Conservation (phyloP, 1,284 basidiomycete genomes). For the Ceratobasidium sp. region DNA sequence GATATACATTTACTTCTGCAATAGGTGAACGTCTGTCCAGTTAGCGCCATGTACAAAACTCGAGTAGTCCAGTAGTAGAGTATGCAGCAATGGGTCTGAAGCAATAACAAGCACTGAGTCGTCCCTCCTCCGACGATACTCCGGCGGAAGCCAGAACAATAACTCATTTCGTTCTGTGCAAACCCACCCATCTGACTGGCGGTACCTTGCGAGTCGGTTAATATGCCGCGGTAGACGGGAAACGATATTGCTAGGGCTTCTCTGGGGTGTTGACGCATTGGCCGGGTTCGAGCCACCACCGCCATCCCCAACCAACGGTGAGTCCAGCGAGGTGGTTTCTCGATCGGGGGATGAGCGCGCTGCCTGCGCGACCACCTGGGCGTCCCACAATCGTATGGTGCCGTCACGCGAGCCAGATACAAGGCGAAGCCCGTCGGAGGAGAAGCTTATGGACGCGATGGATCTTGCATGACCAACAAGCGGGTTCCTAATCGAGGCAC, state of each 20-base stretch:
- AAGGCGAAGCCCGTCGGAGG: neutral
- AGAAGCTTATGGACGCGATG: neutral
- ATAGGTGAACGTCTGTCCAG: neutral
- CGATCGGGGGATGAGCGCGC: too few relatives aligned
- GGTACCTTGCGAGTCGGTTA: neutral
- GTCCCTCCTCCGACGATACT: neutral
- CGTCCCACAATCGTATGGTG: neutral
- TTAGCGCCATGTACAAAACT: neutral
- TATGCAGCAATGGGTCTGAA: neutral
- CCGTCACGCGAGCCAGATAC: neutral
- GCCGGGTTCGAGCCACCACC: too few relatives aligned
- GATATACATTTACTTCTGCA: too few relatives aligned
- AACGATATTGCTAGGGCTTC: too few relatives aligned
- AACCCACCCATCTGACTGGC: neutral
- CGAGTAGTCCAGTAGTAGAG: neutral
- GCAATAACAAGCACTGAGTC: neutral
- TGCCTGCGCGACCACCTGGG: neutral
- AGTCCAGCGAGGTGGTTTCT: too few relatives aligned
- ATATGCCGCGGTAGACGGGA: too few relatives aligned
- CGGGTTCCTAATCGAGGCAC: neutral
- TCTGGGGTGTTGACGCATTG: too few relatives aligned
- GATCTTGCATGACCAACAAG: neutral
- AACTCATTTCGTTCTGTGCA: neutral
- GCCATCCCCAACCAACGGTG: too few relatives aligned
- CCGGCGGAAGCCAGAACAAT: neutral